These are phyloP conservation scores for Solanum infundibuliforme DNA, from an alignment of 257 asterid genomes.

Conservation along the genomic window DNA sequence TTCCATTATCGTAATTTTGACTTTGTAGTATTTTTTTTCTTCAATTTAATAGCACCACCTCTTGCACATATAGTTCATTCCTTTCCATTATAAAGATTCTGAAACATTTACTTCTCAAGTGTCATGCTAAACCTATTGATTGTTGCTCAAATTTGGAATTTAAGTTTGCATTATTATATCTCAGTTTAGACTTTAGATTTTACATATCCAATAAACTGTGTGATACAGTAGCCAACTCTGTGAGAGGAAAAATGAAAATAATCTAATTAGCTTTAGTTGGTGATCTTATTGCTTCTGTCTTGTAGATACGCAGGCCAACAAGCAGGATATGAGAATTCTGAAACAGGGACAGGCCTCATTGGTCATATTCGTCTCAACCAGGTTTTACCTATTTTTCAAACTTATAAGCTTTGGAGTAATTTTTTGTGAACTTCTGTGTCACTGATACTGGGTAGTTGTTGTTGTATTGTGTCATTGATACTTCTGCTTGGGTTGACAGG, in stretches of 20 bases:
- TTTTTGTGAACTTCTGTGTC: conserved; percentile 12
- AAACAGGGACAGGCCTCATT: conserved; percentile 49
- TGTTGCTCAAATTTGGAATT: neutral
- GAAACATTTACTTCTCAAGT: neutral
- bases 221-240: neutral
- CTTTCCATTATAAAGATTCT: neutral
- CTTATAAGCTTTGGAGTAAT: neutral
- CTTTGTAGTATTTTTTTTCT: neutral
- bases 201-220: neutral
- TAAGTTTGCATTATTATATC: neutral
- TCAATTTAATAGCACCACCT: neutral
- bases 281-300: neutral
- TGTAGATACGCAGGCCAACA: conserved; percentile 55
- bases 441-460: neutral
- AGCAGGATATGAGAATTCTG: conserved; percentile 25
- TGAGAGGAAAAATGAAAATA: neutral
- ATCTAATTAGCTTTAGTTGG: neutral
- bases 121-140: neutral
- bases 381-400: conserved; percentile 30
- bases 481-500: conserved; percentile 33
- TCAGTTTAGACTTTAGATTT: neutral
- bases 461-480: neutral
- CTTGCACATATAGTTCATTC: neutral
- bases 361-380: conserved; percentile 86
- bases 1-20: neutral